Evolutionary conservation across 1,284 basidiomycete genomes (phyloP).

Genomic region (Fistulina hepatica): DNA sequence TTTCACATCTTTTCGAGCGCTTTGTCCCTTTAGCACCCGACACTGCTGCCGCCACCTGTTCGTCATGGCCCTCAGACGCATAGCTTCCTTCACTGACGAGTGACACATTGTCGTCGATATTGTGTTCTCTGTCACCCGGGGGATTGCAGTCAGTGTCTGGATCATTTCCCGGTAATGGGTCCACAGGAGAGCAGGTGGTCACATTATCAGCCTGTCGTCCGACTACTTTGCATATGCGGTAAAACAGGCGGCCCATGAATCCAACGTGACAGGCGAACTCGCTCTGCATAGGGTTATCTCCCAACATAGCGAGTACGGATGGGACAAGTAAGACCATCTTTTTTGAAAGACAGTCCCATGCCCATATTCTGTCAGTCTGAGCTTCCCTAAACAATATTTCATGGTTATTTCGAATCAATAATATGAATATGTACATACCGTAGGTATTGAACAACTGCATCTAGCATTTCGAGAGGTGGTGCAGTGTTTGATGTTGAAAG

Average conservation of each 20-base stretch:
- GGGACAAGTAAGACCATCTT: conserved; percentile 24
- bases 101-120: not conserved
- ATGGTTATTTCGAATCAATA: not conserved
- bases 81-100: not conserved
- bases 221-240: conserved; percentile 18
- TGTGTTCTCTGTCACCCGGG: not conserved
- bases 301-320: conserved; percentile 22
- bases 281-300: conserved; percentile 33
- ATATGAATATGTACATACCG: conserved; percentile 9
- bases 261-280: conserved; percentile 29
- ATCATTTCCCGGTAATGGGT: too few species aligned
- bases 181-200: too few species aligned
- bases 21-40: conserved; percentile 3
- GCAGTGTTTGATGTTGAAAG: conserved; percentile 27
- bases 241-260: conserved; percentile 24
- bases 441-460: conserved; percentile 19
- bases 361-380: conserved; percentile 20
- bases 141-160: too few species aligned
- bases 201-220: too few species aligned
- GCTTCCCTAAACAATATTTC: conserved; percentile 13
- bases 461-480: conserved; percentile 29
- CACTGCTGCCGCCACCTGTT: too few species aligned
- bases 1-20: conserved; percentile 8
- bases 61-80: not conserved
- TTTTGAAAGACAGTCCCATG: conserved; percentile 19